Conservation (phyloP, 805 yeast genomes). For the Candida lessepsii region DNA sequence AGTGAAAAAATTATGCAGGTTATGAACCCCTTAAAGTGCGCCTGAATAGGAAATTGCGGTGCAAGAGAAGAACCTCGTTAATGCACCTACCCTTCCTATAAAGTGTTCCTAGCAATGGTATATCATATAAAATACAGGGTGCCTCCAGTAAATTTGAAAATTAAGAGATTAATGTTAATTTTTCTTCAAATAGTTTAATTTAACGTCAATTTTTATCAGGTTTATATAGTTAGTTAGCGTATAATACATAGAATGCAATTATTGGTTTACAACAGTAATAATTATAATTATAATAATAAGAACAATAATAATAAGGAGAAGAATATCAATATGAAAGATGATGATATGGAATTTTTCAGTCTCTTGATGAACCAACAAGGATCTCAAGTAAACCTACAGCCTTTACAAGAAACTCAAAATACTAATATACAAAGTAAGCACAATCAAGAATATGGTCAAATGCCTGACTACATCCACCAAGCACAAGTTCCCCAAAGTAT, state of each 20-base stretch:
- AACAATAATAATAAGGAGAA: too few species aligned
- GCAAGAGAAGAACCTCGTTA: conserved; percentile 9
- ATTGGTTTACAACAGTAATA: conserved; percentile 5
- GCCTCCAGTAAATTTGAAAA: too few species aligned
- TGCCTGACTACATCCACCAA: conserved; percentile 7
- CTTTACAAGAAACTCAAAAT: not conserved
- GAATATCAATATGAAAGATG: conserved; percentile 6
- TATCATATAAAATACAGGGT: not conserved
- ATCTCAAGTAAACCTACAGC: not conserved
- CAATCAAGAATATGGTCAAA: not conserved
- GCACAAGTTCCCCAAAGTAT: conserved; percentile 8
- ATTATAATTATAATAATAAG: too few species aligned
- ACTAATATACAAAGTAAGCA: not conserved
- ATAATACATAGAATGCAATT: conserved; percentile 4
- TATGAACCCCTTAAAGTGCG: not conserved
- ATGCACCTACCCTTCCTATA: conserved; percentile 3
- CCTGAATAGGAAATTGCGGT: conserved; percentile 5
- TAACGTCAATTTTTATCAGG: too few species aligned
- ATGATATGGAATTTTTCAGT: conserved; percentile 1
- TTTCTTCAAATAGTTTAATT: not conserved
- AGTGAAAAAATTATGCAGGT: not conserved
- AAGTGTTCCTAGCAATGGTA: not conserved
- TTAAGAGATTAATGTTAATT: too few species aligned
- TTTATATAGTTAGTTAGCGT: not conserved
- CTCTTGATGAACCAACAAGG: conserved; percentile 4